phyloP scores from a whole-genome alignment of 192 early-diverging fungal genomes.

The Chytriomyces sp. region DNA sequence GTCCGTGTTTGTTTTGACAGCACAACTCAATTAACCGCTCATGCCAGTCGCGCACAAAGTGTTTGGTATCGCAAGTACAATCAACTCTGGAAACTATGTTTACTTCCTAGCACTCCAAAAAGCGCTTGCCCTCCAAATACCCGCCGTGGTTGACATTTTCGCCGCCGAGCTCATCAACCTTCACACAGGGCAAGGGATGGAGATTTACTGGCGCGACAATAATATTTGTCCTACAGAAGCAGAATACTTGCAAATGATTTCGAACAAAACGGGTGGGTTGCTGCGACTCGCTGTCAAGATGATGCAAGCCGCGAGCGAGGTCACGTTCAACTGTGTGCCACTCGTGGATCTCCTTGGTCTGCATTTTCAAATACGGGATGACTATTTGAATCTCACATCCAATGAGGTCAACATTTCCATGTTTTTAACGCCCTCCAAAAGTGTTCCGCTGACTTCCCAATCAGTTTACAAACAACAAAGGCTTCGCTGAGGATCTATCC shows the following conservation, averaged over 20 bases:
- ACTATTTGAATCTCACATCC: constrained; percentile 93
- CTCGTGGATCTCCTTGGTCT: constrained; percentile 89
- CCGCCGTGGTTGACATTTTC: constrained; percentile 78
- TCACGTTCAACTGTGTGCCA: constrained; percentile 75
- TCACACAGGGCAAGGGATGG: constrained; percentile 97
- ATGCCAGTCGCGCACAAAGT: constrained; percentile 87
- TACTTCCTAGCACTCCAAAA: constrained; percentile 92
- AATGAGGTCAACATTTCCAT: constrained; percentile 54
- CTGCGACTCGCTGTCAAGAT: constrained; percentile 90
- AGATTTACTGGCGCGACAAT: constrained; percentile 93
- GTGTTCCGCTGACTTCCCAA: background rate
- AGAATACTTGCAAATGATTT: constrained; percentile 93
- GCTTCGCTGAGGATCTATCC: constrained; percentile 97
- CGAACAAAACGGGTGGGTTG: constrained; percentile 97
- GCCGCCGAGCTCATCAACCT: constrained; percentile 89
- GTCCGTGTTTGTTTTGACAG: constrained; percentile 12
- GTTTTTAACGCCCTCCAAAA: background rate
- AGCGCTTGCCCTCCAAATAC: constrained; percentile 64
- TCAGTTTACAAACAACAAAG: constrained; percentile 91
- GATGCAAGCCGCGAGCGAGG: constrained; percentile 71
- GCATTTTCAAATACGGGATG: constrained; percentile 97
- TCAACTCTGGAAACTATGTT: constrained; percentile 97
- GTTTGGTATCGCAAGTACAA: constrained; percentile 88
- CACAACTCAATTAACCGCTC: background rate
- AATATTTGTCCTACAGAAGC: constrained; percentile 88